These are phyloP conservation scores for Carallia brachiata DNA, from an alignment of 345 rosid genomes.

Conservation along the genomic window DNA sequence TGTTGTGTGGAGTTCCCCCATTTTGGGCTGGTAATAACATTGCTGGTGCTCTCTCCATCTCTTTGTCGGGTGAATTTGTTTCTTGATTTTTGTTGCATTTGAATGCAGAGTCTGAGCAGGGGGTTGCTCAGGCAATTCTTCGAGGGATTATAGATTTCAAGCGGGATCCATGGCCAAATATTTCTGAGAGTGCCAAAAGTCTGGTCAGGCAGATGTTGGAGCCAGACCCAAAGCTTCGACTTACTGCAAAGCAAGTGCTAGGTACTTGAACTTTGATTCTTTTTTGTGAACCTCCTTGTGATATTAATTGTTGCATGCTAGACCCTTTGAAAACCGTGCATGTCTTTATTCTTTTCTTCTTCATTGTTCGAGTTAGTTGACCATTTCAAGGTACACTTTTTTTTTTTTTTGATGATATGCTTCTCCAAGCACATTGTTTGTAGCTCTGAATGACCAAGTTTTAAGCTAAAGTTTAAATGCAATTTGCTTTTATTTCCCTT, in stretches of 20 bases:
- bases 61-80: not conserved
- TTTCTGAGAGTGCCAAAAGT: constrained; percentile 89
- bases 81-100: not conserved
- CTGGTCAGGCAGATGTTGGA: constrained; percentile 95
- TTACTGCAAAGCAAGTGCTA: constrained; percentile 94
- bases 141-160: constrained; percentile 96
- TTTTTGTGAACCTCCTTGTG: not conserved
- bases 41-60: not conserved
- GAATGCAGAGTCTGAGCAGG: constrained; percentile 94
- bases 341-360: constrained; percentile 2
- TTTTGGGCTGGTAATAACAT: constrained; percentile 90
- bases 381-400: too few relatives aligned
- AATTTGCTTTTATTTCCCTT: too few relatives aligned
- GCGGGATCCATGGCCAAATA: constrained; percentile 98
- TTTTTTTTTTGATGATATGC: too few relatives aligned
- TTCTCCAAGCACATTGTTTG: too few relatives aligned
- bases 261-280: constrained; percentile 43
- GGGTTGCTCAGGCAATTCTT: constrained; percentile 99
- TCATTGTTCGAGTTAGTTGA: not conserved
- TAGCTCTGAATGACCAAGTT: too few relatives aligned
- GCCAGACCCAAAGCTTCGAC: constrained; percentile 92
- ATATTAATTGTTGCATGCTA: not conserved
- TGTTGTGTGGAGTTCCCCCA: constrained; percentile 97
- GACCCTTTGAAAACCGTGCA: not conserved
- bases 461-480: too few relatives aligned